Percentiles rank a stretch among this genome's conserved stretches.
phyloP scores from a whole-genome alignment of 2,329 filamentous ascomycete genomes.

The Penicillium sp. region DNA sequence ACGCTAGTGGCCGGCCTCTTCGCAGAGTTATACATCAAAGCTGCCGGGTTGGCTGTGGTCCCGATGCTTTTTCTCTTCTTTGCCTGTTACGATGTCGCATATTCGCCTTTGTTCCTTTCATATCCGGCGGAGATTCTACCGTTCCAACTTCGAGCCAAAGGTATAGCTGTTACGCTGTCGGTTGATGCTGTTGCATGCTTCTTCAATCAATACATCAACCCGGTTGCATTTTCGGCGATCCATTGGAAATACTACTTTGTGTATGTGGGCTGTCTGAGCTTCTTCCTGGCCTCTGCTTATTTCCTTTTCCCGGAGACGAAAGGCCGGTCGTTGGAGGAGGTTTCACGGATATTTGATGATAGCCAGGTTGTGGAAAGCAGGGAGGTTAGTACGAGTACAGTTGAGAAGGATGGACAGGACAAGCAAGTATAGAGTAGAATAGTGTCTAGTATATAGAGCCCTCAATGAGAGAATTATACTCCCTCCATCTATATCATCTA shows the following conservation, averaged over 20 bases:
- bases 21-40: slow-evolving; percentile 18
- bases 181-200: slow-evolving; percentile 27
- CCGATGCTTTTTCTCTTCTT: slow-evolving; percentile 35
- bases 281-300: slow-evolving; percentile 34
- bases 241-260: slow-evolving; percentile 43
- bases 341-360: slow-evolving; percentile 20
- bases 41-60: slow-evolving; percentile 30
- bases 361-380: background rate
- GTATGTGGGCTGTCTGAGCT: slow-evolving; percentile 34
- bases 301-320: slow-evolving; percentile 35
- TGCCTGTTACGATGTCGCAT: slow-evolving; percentile 29
- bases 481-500: background rate
- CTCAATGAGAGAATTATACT: background rate
- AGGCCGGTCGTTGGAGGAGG: slow-evolving; percentile 22
- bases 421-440: background rate
- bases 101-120: slow-evolving; percentile 25
- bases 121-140: slow-evolving; percentile 34
- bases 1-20: slow-evolving; percentile 21
- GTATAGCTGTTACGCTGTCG: slow-evolving; percentile 26
- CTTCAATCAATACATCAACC: slow-evolving; percentile 44
- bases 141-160: slow-evolving; percentile 35
- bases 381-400: background rate
- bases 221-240: slow-evolving; percentile 37
- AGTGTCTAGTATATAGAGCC: background rate
- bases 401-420: background rate